These are phyloP conservation scores for Blepharisma japonicum DNA, from an alignment of 73 alveolate genomes.

Conservation along the genomic window DNA sequence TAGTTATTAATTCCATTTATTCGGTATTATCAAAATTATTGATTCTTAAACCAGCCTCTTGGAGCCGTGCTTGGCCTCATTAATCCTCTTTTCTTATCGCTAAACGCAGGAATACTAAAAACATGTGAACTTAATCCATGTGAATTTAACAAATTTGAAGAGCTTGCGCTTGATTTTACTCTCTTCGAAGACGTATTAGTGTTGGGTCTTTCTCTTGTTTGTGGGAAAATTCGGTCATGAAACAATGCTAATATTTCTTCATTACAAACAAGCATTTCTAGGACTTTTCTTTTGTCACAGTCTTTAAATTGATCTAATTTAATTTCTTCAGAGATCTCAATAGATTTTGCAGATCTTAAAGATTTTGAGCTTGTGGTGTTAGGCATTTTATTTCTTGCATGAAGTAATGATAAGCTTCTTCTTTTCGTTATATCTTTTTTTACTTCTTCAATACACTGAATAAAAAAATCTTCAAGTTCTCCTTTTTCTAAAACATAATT, in stretches of 20 bases:
- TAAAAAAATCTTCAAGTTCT: conserved; percentile 26
- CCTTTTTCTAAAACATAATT: conserved; percentile 27
- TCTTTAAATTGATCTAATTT: not conserved
- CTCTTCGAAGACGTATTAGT: not conserved
- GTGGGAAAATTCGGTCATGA: conserved; percentile 8
- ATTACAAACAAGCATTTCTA: conserved; percentile 6
- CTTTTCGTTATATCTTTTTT: conserved; percentile 13
- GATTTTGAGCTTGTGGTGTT: not conserved
- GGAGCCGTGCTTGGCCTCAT: conserved; percentile 22
- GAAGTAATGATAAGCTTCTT: not conserved
- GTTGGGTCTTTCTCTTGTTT: not conserved
- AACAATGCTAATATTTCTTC: conserved; percentile 6
- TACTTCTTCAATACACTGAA: conserved; percentile 26
- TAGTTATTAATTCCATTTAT: no score
- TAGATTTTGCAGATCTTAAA: not conserved
- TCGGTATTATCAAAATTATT: not conserved
- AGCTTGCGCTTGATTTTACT: no score
- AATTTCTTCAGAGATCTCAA: not conserved
- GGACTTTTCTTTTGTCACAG: not conserved
- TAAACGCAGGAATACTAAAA: conserved; percentile 9
- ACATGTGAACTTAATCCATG: conserved; percentile 20
- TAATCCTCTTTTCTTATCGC: not conserved
- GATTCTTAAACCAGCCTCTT: conserved; percentile 7
- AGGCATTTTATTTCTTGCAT: not conserved
- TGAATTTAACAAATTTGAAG: not conserved